Evolutionary conservation across 768 basidiomycete species (phyloP).

Genomic region (Hygrocybe coccinea): DNA sequence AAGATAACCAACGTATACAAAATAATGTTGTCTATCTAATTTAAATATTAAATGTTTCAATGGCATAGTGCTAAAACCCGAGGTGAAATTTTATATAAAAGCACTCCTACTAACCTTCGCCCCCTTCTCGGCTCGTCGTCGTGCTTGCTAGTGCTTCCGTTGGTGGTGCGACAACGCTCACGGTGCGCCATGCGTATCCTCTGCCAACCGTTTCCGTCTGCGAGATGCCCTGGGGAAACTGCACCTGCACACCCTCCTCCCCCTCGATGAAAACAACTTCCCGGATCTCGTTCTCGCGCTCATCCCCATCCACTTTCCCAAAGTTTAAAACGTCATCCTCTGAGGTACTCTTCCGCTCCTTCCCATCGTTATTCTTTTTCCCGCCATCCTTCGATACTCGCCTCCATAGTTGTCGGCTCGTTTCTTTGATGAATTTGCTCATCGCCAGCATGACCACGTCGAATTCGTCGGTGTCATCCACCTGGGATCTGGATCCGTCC

Average conservation of each 20-base stretch:
- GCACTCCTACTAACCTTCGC: no score
- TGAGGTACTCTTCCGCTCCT: background rate
- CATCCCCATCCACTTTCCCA: constrained; percentile 7
- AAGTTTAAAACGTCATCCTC: background rate
- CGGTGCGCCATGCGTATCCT: background rate
- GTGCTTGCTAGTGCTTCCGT: background rate
- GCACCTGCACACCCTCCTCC: constrained; percentile 27
- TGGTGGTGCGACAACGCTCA: background rate
- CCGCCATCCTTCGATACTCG: constrained; percentile 40
- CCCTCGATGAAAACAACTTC: constrained; percentile 9
- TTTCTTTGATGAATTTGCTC: constrained; percentile 49
- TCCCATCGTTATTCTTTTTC: constrained; percentile 7
- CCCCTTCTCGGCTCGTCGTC: background rate
- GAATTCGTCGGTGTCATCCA: constrained; percentile 15
- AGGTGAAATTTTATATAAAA: no score
- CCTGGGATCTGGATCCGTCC: constrained; percentile 4
- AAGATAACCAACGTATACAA: no score
- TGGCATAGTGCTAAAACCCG: no score
- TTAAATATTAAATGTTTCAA: no score
- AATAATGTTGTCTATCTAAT: no score
- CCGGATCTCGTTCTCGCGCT: constrained; percentile 14
- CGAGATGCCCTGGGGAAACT: constrained; percentile 11
- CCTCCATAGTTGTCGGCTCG: constrained; percentile 48
- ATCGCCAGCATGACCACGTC: constrained; percentile 48
- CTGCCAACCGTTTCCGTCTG: constrained; percentile 10